These are phyloP conservation scores for Lippia alba DNA, from an alignment of 305 asterid species.

Conservation along the genomic window DNA sequence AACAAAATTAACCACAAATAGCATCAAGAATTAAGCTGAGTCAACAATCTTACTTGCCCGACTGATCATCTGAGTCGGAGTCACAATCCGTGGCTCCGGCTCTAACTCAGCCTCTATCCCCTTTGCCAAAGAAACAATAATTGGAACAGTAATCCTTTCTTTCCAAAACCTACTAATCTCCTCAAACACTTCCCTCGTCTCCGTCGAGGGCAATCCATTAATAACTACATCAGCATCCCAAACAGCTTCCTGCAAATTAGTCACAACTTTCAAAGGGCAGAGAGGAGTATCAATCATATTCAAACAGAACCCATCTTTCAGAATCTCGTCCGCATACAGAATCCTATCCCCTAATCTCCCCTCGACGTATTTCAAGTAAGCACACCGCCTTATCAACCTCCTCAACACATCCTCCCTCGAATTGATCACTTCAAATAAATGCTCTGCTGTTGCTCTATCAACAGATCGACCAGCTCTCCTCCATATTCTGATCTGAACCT, in stretches of 20 bases:
- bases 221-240: slow-evolving; percentile 94
- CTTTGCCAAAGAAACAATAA: slow-evolving; percentile 75
- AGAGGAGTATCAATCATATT: slow-evolving; percentile 90
- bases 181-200: slow-evolving; percentile 71
- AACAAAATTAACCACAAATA: background rate
- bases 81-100: slow-evolving; percentile 76
- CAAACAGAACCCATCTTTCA: slow-evolving; percentile 85
- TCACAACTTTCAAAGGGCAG: slow-evolving; percentile 82
- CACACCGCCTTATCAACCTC: slow-evolving; percentile 83
- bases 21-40: background rate
- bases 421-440: slow-evolving; percentile 85
- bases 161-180: slow-evolving; percentile 80
- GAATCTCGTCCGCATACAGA: slow-evolving; percentile 80
- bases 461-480: slow-evolving; percentile 79
- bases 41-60: slow-evolving; percentile 69
- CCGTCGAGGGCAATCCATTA: slow-evolving; percentile 87
- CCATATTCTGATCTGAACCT: slow-evolving; percentile 88
- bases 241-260: slow-evolving; percentile 86
- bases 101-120: slow-evolving; percentile 89
- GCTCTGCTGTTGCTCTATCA: slow-evolving; percentile 85
- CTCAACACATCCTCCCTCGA: slow-evolving; percentile 88
- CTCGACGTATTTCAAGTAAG: slow-evolving; percentile 86
- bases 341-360: slow-evolving; percentile 76
- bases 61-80: slow-evolving; percentile 90
- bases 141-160: slow-evolving; percentile 65